These are phyloP conservation scores for Tothia fuscella DNA, from an alignment of 2,329 filamentous ascomycete genomes.

Conservation along the genomic window DNA sequence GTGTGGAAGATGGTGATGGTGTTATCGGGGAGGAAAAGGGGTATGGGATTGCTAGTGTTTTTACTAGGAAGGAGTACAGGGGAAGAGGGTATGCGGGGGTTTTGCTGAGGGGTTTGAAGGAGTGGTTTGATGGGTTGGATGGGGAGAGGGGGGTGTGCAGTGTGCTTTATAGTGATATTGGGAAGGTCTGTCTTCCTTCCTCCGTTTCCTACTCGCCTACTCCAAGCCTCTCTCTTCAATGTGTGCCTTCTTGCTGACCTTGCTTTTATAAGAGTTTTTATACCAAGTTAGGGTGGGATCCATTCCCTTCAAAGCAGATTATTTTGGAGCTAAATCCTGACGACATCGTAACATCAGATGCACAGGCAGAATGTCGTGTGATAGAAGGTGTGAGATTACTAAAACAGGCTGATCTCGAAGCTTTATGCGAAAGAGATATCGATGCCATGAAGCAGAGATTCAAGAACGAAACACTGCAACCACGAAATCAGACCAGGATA, in stretches of 20 bases:
- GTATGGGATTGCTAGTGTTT: slow-evolving; percentile 5
- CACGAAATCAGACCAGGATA: background rate
- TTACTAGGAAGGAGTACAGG: background rate
- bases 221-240: background rate
- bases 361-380: no score
- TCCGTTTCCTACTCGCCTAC: background rate
- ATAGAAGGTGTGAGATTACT: background rate
- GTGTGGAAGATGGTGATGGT: background rate
- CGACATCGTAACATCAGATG: background rate
- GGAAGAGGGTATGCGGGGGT: background rate
- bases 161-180: slow-evolving; percentile 5
- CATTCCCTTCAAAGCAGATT: background rate
- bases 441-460: background rate
- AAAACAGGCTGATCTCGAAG: background rate
- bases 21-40: background rate
- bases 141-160: background rate
- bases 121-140: slow-evolving; percentile 6
- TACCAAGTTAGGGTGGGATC: slow-evolving; percentile 1
- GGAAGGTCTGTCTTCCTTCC: background rate
- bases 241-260: background rate
- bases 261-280: background rate
- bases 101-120: background rate
- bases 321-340: background rate
- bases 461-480: background rate
- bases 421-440: background rate